Conservation (phyloP, 176 grass and related monocot species). For the Carex parvula region DNA sequence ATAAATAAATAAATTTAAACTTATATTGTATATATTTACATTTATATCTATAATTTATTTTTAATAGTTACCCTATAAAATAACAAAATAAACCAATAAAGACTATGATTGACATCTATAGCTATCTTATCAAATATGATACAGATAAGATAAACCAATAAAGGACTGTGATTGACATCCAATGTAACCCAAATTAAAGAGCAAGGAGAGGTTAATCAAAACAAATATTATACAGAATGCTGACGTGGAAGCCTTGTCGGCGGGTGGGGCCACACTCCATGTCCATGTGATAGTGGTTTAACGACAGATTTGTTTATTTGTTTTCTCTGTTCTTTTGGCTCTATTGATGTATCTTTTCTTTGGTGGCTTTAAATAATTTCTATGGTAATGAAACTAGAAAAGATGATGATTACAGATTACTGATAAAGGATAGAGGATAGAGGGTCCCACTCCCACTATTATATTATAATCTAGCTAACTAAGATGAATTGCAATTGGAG, state of each 20-base stretch:
- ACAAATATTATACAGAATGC: neutral
- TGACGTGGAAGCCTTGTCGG: conserved; percentile 28
- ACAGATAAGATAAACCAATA: too few relatives aligned
- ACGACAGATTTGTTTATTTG: conserved; percentile 2
- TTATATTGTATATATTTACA: too few relatives aligned
- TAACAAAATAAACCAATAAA: too few relatives aligned
- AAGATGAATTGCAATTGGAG: too few relatives aligned
- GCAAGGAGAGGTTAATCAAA: neutral
- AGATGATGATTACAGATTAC: conserved; percentile 1
- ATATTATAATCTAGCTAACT: too few relatives aligned
- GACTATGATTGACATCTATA: too few relatives aligned
- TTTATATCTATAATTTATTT: too few relatives aligned
- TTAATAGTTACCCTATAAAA: too few relatives aligned
- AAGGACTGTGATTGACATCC: too few relatives aligned
- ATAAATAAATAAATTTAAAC: too few relatives aligned
- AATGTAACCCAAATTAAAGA: too few relatives aligned
- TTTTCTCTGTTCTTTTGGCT: neutral
- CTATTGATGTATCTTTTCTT: neutral
- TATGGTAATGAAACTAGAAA: neutral
- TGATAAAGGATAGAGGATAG: neutral
- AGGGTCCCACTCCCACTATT: neutral
- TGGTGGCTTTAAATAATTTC: neutral
- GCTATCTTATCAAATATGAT: too few relatives aligned
- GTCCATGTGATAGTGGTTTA: conserved; percentile 21
- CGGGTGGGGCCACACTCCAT: conserved; percentile 17